phyloP scores from a whole-genome alignment of 1,139 yeast genomes.

The Meyerozyma carpophila region DNA sequence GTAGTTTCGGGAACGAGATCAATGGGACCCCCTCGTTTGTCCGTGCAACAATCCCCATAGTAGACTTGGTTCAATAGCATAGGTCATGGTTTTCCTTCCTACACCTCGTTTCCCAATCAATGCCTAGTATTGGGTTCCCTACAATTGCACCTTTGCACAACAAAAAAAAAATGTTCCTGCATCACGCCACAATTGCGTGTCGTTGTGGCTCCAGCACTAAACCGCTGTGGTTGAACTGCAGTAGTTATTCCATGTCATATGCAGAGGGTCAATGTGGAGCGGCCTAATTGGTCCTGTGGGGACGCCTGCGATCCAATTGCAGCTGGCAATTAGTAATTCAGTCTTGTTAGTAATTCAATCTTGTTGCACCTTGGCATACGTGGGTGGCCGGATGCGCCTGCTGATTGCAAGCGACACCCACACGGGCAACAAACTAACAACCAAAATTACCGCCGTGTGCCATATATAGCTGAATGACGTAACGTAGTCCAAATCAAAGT shows the following conservation, averaged over 20 bases:
- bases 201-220: background rate
- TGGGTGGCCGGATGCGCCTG: slow-evolving; percentile 82
- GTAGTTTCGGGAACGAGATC: background rate
- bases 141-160: background rate
- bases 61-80: background rate
- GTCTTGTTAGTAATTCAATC: slow-evolving; percentile 55
- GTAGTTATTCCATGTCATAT: background rate
- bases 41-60: background rate
- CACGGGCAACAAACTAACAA: slow-evolving; percentile 78
- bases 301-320: background rate
- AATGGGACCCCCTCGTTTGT: background rate
- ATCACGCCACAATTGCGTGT: background rate
- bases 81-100: background rate
- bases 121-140: no score
- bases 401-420: slow-evolving; percentile 77
- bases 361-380: slow-evolving; percentile 95
- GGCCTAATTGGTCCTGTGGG: background rate
- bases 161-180: background rate
- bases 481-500: slow-evolving; percentile 69
- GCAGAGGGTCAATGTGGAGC: background rate
- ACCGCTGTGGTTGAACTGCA: background rate
- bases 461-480: slow-evolving; percentile 57
- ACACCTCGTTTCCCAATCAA: background rate
- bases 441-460: slow-evolving; percentile 61
- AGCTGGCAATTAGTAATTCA: slow-evolving; percentile 7